phyloP scores from a whole-genome alignment of 441 rosid species.

The Pelargonium citronellum region DNA sequence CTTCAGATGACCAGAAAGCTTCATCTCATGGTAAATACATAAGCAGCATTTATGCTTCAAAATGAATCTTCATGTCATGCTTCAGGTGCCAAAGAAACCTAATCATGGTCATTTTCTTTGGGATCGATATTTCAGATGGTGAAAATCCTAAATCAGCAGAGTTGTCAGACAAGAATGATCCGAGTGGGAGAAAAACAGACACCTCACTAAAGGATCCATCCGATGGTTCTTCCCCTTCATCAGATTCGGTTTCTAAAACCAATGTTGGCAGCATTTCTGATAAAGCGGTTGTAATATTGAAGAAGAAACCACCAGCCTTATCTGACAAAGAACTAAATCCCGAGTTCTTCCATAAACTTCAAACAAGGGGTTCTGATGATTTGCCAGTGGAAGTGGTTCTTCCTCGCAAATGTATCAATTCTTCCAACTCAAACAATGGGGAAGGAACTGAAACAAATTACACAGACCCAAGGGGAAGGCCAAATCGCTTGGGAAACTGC shows the following conservation, averaged over 20 bases:
- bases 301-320: constrained; percentile 78
- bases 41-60: background rate
- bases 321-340: constrained; percentile 82
- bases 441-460: constrained; percentile 52
- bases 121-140: constrained; percentile 31
- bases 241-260: constrained; percentile 45
- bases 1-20: constrained; percentile 53
- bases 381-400: constrained; percentile 90
- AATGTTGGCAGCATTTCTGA: constrained; percentile 63
- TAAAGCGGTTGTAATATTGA: constrained; percentile 73
- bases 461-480: constrained; percentile 42
- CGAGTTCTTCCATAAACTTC: constrained; percentile 92
- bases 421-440: constrained; percentile 50
- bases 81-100: no score
- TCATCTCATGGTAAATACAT: constrained; percentile 46
- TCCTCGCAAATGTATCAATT: constrained; percentile 61
- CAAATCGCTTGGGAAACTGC: constrained; percentile 39
- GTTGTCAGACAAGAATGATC: constrained; percentile 36
- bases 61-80: background rate
- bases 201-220: constrained; percentile 42
- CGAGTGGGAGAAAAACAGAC: constrained; percentile 36
- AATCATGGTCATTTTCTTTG: constrained; percentile 4
- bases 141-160: constrained; percentile 33
- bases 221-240: constrained; percentile 38
- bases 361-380: constrained; percentile 65